Percentiles rank a stretch among this genome's conserved stretches.
These are phyloP conservation scores for Podospora tetraspora DNA, from an alignment of 495 filamentous ascomycete species.

Conservation along the genomic window DNA sequence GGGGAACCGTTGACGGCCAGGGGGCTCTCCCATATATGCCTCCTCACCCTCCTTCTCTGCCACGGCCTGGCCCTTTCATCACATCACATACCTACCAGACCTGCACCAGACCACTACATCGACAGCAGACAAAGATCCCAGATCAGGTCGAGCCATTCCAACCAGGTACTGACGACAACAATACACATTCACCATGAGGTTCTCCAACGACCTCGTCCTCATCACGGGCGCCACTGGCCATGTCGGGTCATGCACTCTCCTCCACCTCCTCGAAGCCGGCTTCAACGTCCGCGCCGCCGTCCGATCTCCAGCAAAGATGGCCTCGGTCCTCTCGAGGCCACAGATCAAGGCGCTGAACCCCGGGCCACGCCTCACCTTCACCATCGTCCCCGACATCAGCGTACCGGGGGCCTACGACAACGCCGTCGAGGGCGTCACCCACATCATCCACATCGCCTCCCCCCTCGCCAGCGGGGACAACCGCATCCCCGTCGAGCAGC, in stretches of 20 bases:
- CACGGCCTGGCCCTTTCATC: neutral
- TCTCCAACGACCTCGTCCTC: conserved; percentile 31
- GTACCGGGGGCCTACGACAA: conserved; percentile 40
- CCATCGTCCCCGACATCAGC: conserved; percentile 45
- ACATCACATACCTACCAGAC: neutral
- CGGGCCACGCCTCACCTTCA: conserved; percentile 33
- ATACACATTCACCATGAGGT: conserved; percentile 11
- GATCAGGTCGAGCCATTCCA: neutral
- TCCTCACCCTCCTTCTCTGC: conserved; percentile 1
- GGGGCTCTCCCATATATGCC: neutral
- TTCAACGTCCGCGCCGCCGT: conserved; percentile 45
- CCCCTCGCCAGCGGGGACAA: conserved; percentile 49
- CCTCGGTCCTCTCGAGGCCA: conserved; percentile 25
- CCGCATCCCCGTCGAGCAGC: conserved; percentile 27
- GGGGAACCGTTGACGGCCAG: neutral
- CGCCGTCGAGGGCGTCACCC: conserved; percentile 42
- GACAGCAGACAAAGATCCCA: neutral
- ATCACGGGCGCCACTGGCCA: conserved; percentile 47
- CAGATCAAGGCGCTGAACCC: conserved; percentile 27
- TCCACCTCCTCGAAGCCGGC: conserved; percentile 32
- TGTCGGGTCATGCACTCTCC: conserved; percentile 40
- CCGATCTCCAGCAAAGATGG: conserved; percentile 34
- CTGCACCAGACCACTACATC: neutral
- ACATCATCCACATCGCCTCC: conserved; percentile 51
- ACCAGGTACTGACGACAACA: neutral